Conservation (phyloP, 495 filamentous ascomycete genomes). For the Parathielavia hyrcaniae region DNA sequence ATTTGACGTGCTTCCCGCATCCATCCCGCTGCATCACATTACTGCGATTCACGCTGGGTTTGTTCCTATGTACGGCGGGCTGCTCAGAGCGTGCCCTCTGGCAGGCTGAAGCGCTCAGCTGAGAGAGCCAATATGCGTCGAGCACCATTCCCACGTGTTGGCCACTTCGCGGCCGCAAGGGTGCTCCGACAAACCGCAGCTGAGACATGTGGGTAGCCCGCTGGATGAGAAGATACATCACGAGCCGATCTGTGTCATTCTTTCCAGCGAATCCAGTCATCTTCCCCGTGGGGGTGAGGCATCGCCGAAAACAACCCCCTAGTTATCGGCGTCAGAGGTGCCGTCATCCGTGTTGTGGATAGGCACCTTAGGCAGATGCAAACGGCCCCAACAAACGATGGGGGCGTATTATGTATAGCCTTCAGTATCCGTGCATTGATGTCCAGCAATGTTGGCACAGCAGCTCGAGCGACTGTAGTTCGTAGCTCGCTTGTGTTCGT, state of each 20-base stretch:
- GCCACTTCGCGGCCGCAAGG: neutral
- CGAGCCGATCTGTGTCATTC: neutral
- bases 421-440: too few relatives aligned
- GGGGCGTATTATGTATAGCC: too few relatives aligned
- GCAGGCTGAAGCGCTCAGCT: constrained; percentile 14
- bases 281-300: neutral
- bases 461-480: too few relatives aligned
- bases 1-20: neutral
- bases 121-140: constrained; percentile 26
- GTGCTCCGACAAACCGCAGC: neutral
- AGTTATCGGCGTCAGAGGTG: too few relatives aligned
- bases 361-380: too few relatives aligned
- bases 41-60: neutral
- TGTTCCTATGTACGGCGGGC: neutral
- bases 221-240: constrained; percentile 5
- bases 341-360: too few relatives aligned
- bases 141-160: constrained; percentile 32
- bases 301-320: too few relatives aligned
- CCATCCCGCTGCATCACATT: neutral
- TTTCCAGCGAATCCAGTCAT: neutral
- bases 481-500: too few relatives aligned
- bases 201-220: constrained; percentile 15
- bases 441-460: too few relatives aligned
- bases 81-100: neutral
- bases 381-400: too few relatives aligned